Conservation (phyloP, 2,329 filamentous ascomycete species). For the Cordyceps fumosorosea region DNA sequence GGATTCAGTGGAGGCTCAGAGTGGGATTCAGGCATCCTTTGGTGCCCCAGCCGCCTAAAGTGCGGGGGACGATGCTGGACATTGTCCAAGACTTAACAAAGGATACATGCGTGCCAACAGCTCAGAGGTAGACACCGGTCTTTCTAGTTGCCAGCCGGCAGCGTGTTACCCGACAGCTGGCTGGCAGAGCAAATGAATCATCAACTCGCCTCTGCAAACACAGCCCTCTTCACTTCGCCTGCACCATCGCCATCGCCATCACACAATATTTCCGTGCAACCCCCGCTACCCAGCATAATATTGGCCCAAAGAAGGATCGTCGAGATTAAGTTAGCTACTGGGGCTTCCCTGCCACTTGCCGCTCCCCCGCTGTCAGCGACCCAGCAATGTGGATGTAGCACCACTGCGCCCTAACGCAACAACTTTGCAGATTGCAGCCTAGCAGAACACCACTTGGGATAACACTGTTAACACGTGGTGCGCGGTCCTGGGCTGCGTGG, state of each 20-base stretch:
- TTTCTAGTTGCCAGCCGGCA: neutral
- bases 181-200: neutral
- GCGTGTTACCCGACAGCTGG: neutral
- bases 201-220: neutral
- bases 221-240: neutral
- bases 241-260: neutral
- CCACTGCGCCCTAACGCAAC: constrained; percentile 8
- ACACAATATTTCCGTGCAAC: constrained; percentile 4
- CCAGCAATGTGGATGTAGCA: constrained; percentile 6
- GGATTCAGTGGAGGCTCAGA: neutral
- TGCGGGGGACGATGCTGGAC: neutral
- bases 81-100: neutral
- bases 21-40: constrained; percentile 1
- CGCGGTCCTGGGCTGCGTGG: neutral
- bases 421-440: constrained; percentile 5
- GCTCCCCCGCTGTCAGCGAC: constrained; percentile 2
- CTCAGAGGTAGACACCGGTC: neutral
- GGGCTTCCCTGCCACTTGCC: constrained; percentile 1
- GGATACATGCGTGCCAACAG: neutral
- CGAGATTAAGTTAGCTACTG: constrained; percentile 23
- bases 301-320: constrained; percentile 17
- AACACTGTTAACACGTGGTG: neutral
- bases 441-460: neutral
- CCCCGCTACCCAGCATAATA: neutral
- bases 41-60: neutral